A percentile compares a stretch with the other conserved stretches of the same genome.
phyloP scores from a whole-genome alignment of 2,329 filamentous ascomycete genomes.

The Phaeosphaeria sp. region DNA sequence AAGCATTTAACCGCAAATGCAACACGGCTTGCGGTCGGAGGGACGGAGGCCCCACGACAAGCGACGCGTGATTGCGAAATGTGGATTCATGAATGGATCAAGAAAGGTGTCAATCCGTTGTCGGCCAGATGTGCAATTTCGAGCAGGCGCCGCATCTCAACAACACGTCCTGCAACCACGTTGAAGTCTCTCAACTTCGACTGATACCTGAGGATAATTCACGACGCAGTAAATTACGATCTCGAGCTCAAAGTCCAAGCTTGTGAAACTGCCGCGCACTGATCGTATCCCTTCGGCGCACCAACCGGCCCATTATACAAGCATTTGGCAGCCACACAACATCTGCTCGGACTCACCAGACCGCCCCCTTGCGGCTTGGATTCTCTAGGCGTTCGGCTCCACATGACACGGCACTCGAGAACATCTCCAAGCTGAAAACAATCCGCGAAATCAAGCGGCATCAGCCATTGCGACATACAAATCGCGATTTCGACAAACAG shows the following conservation, averaged over 20 bases:
- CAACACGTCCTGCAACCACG: background rate
- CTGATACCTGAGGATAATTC: background rate
- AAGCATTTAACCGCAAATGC: constrained; percentile 27
- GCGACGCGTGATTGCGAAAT: constrained; percentile 10
- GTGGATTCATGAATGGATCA: constrained; percentile 1
- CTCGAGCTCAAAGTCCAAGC: background rate
- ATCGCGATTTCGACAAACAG: background rate
- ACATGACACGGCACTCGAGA: constrained; percentile 1
- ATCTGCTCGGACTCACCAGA: background rate
- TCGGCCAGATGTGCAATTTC: background rate
- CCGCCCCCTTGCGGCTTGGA: background rate
- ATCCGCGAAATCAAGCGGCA: background rate
- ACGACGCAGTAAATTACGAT: background rate
- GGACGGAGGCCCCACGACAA: constrained; percentile 16
- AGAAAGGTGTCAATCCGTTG: background rate
- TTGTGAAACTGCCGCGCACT: background rate
- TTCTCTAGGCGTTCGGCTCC: constrained; percentile 1
- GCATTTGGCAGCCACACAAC: constrained; percentile 1
- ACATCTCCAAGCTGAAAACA: background rate
- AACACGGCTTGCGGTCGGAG: constrained; percentile 9
- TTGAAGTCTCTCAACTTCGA: background rate
- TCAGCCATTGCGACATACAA: background rate
- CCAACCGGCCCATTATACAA: background rate
- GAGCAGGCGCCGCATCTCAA: background rate
- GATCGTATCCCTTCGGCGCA: background rate